phyloP scores from a whole-genome alignment of 805 yeast species.

The Debaryomyces castellii region DNA sequence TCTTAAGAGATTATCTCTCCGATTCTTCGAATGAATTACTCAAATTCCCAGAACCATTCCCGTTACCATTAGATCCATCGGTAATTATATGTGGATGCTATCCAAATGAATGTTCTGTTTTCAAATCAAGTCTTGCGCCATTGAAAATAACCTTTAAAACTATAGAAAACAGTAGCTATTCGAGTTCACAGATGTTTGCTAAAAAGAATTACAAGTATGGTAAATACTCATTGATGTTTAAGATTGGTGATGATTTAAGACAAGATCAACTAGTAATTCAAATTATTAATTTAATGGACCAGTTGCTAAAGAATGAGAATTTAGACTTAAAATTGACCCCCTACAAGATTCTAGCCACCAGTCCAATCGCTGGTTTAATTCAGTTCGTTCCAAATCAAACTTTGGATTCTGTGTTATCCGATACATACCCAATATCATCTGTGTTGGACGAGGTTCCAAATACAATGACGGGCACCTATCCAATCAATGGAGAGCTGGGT shows the following conservation, averaged over 20 bases:
- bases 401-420: conserved; percentile 68
- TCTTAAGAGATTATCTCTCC: conserved; percentile 54
- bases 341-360: conserved; percentile 85
- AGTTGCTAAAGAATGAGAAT: conserved; percentile 81
- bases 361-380: conserved; percentile 86
- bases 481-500: background rate
- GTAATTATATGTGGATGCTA: conserved; percentile 70
- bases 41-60: conserved; percentile 54
- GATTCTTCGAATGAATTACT: conserved; percentile 45
- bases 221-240: conserved; percentile 82
- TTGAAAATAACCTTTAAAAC: conserved; percentile 78
- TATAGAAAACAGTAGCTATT: conserved; percentile 19
- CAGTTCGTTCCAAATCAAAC: conserved; percentile 95
- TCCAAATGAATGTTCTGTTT: conserved; percentile 79
- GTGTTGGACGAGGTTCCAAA: conserved; percentile 5
- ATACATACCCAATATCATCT: conserved; percentile 17
- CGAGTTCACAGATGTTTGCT: conserved; percentile 31
- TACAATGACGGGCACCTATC: conserved; percentile 4
- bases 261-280: conserved; percentile 98
- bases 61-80: conserved; percentile 82
- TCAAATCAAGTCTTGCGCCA: conserved; percentile 90
- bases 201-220: conserved; percentile 31
- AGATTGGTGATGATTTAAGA: conserved; percentile 91
- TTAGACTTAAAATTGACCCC: conserved; percentile 86
- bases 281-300: conserved; percentile 88